Base-by-base conservation (phyloP, 352 stramenopile species). In the Phytophthora constricta region DNA sequence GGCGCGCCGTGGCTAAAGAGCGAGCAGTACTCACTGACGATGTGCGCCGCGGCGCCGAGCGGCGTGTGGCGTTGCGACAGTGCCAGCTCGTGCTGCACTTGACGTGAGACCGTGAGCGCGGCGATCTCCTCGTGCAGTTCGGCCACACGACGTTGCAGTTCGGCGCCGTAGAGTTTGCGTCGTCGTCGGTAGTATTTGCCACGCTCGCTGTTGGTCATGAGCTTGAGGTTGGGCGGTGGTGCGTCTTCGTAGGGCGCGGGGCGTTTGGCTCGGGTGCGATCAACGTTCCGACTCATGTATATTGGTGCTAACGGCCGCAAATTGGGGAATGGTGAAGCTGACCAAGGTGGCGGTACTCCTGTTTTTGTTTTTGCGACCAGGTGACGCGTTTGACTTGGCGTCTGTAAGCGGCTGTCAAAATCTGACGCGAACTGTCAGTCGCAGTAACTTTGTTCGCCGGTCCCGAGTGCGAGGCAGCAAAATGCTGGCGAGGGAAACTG, bases 131-230 rank as follows among this genome's bases (percentile, higher is more conserved):
- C 71, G 20, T 76, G 79, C 19, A 93, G 72, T 5, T 75, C 55
- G 43, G 67, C 62, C 20, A 93, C 79, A 4, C 58, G 51, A 0
- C 58, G 23, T 13, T 77, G 49, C 10, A 91, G 57, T 5, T 76
- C 51, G 28, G 67, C 64, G 7, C 77, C 62, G 64, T 88, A 89
- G 47, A 72, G 57, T 53, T 88, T 86, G 26, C 80, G 71, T 47
- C 74, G 70, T 27, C 69, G 76, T 37, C 82, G 80, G 60, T 91
- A 89, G 20, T 87, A 83, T 62, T 91, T 91, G 19, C 78, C 77
- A 3, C 82, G 79, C 53, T 90, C 82, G 56, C 82, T 90, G 56
- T 87, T 90, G 56, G 59, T 77, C 81, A 90, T 87, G 59, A 63
- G 27, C 61, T 81, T 80, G 43, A 85, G 57, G 57, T 78, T 64